Evolutionary conservation across 2,329 filamentous ascomycete species (phyloP).

Genomic region (Neonectria magnoliae): DNA sequence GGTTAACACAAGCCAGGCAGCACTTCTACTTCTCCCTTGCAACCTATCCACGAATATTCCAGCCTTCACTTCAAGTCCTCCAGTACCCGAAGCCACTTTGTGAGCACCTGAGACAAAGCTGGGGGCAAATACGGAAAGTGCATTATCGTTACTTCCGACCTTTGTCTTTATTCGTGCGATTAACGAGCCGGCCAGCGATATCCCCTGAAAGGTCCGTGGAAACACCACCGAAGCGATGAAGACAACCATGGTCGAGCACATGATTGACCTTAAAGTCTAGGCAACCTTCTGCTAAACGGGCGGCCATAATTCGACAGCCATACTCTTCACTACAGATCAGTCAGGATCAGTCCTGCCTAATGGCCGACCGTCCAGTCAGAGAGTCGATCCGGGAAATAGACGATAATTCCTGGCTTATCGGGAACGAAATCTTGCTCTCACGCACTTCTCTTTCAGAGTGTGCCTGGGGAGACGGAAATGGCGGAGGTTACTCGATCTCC

Average conservation of each 20-base stretch:
- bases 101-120: not conserved
- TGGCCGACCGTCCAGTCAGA: slow-evolving; percentile 8
- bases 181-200: not conserved
- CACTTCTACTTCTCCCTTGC: not conserved
- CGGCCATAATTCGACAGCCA: not conserved
- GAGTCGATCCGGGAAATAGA: slow-evolving; percentile 24
- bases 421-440: not conserved
- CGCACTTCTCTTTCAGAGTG: not conserved
- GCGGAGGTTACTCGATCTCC: not conserved
- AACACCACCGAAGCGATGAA: slow-evolving; percentile 1
- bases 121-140: not conserved
- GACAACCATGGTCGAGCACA: slow-evolving; percentile 1
- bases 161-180: not conserved
- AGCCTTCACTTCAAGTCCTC: not conserved
- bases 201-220: not conserved
- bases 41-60: not conserved
- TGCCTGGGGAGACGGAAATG: not conserved
- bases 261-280: slow-evolving; percentile 1
- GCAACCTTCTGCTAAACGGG: not conserved
- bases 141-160: not conserved
- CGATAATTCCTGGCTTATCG: not conserved
- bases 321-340: slow-evolving; percentile 2
- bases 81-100: not conserved
- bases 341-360: not conserved
- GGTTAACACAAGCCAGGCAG: not conserved